These are phyloP conservation scores for Trichophyton mentagrophytes DNA, from an alignment of 2,329 filamentous ascomycete genomes.

Conservation along the genomic window DNA sequence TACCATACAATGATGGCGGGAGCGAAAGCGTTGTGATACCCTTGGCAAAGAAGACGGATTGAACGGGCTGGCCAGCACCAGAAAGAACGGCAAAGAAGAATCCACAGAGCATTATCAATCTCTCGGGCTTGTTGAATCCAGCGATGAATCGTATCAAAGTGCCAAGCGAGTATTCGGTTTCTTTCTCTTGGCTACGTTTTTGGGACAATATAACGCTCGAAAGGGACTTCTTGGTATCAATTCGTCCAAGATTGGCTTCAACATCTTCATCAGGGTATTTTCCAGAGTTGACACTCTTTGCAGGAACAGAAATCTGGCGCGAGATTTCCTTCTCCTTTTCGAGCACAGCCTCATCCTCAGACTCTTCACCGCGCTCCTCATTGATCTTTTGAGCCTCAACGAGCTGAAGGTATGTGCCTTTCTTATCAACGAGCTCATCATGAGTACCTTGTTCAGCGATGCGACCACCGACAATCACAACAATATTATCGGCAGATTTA, in stretches of 20 bases:
- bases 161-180: slow-evolving; percentile 55
- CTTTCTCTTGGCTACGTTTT: slow-evolving; percentile 36
- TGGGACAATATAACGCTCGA: slow-evolving; percentile 60
- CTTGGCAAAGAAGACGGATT: slow-evolving; percentile 78
- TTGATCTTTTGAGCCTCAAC: slow-evolving; percentile 78
- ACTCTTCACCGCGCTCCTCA: slow-evolving; percentile 37
- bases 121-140: slow-evolving; percentile 65
- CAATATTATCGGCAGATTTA: slow-evolving; percentile 86
- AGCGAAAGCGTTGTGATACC: slow-evolving; percentile 61
- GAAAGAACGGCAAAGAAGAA: slow-evolving; percentile 62
- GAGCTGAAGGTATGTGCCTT: slow-evolving; percentile 67
- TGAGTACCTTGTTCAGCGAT: slow-evolving; percentile 91
- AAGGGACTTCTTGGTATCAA: slow-evolving; percentile 40
- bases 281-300: slow-evolving; percentile 12
- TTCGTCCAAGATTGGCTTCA: slow-evolving; percentile 26
- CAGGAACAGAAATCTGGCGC: slow-evolving; percentile 7
- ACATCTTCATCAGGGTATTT: slow-evolving; percentile 22
- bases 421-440: slow-evolving; percentile 56
- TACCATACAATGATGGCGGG: slow-evolving; percentile 37
- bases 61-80: slow-evolving; percentile 65
- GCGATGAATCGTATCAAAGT: slow-evolving; percentile 66
- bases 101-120: slow-evolving; percentile 58
- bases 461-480: slow-evolving; percentile 74
- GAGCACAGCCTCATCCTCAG: slow-evolving; percentile 20
- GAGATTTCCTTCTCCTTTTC: slow-evolving; percentile 17